These are phyloP conservation scores for Thalassiosira delicatula DNA, from an alignment of 352 stramenopile genomes.

Conservation along the genomic window DNA sequence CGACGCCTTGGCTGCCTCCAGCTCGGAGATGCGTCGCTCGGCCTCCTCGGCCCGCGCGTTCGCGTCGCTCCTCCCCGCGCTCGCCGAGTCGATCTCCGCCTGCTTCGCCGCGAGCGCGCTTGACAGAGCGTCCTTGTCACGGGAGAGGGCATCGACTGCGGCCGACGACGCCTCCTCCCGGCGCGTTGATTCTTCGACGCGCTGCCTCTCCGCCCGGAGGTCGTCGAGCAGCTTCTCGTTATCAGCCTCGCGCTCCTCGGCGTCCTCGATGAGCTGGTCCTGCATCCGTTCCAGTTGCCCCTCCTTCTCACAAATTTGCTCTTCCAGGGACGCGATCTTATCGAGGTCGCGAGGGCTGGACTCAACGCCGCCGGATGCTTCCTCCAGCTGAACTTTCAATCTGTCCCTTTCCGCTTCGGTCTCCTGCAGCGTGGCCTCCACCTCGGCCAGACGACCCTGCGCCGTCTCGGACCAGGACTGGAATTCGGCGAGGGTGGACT, in stretches of 20 bases:
- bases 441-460: conserved; percentile 64
- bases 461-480: conserved; percentile 68
- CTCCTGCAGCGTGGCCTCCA: conserved; percentile 52
- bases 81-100: conserved; percentile 27
- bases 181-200: conserved; percentile 21
- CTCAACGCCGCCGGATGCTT: conserved; percentile 3
- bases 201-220: conserved; percentile 28
- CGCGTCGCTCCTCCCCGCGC: conserved; percentile 12
- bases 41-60: conserved; percentile 14
- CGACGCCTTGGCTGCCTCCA: conserved; percentile 36
- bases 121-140: conserved; percentile 45
- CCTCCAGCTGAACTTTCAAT: conserved; percentile 33
- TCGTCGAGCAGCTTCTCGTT: conserved; percentile 40
- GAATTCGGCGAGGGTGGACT: conserved; percentile 65
- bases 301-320: conserved; percentile 40
- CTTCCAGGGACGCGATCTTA: conserved; percentile 28
- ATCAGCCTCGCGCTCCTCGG: conserved; percentile 32
- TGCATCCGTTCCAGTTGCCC: conserved; percentile 50
- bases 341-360: conserved; percentile 12
- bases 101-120: conserved; percentile 21
- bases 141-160: conserved; percentile 10
- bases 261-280: conserved; percentile 43
- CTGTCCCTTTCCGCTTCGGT: conserved; percentile 49
- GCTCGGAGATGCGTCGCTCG: conserved; percentile 44
- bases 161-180: neutral